phyloP scores from a whole-genome alignment of 805 yeast species.

The Wickerhamomyces chaumierensis region DNA sequence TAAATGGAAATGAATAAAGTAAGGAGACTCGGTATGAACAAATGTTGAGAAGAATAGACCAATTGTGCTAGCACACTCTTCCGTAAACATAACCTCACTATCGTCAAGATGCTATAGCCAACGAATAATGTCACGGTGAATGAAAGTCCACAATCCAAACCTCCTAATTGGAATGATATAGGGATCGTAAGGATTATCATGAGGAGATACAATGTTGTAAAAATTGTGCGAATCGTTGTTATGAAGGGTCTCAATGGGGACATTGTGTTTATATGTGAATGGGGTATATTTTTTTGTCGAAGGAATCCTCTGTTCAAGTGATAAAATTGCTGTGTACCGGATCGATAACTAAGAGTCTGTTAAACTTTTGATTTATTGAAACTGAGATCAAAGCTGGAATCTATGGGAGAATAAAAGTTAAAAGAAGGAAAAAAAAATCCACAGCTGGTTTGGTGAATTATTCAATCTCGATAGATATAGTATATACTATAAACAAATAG shows the following conservation, averaged over 20 bases:
- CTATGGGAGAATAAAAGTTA: no score
- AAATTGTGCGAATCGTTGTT: constrained; percentile 17
- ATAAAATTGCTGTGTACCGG: not conserved
- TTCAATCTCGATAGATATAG: no score
- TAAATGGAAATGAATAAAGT: constrained; percentile 55
- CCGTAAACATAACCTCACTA: constrained; percentile 45
- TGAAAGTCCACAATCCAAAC: constrained; percentile 78
- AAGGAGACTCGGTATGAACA: constrained; percentile 70
- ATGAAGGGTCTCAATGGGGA: constrained; percentile 2
- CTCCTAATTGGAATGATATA: constrained; percentile 89
- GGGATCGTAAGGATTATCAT: constrained; percentile 78
- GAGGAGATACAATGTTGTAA: constrained; percentile 51
- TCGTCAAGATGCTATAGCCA: constrained; percentile 62
- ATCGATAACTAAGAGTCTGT: no score
- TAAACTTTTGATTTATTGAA: no score
- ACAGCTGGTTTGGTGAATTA: no score
- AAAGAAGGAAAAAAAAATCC: no score
- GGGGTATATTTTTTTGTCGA: no score
- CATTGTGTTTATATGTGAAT: no score
- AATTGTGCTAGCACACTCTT: constrained; percentile 21
- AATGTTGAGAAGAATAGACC: constrained; percentile 71
- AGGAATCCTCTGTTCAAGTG: not conserved
- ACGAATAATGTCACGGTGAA: constrained; percentile 65
- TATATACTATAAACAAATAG: no score
- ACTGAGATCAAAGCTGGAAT: no score